These are phyloP conservation scores for Colletotrichum tabaci DNA, from an alignment of 2,329 filamentous ascomycete species.

Conservation along the genomic window DNA sequence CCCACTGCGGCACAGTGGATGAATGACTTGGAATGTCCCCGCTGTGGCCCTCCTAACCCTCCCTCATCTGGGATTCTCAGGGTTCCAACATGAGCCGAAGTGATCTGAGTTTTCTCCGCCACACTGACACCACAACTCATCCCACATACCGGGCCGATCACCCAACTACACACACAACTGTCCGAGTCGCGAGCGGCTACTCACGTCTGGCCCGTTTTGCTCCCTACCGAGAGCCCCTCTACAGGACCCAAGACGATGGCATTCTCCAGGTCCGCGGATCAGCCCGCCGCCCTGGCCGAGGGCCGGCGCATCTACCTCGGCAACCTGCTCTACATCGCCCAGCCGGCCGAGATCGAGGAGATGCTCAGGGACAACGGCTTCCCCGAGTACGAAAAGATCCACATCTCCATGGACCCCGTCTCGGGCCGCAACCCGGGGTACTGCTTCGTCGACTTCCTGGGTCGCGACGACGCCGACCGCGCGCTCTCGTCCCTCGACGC, in stretches of 20 bases:
- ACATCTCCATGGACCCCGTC: slow-evolving; percentile 79
- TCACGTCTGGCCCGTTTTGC: background rate
- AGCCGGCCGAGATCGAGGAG: slow-evolving; percentile 72
- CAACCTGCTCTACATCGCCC: slow-evolving; percentile 71
- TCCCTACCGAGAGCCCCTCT: too few relatives aligned
- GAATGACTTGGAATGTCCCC: background rate
- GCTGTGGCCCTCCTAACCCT: background rate
- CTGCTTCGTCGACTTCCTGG: slow-evolving; percentile 79
- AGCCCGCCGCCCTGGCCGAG: slow-evolving; percentile 40
- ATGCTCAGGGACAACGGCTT: slow-evolving; percentile 62
- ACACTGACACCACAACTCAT: background rate
- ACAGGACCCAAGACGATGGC: background rate
- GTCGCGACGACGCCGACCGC: slow-evolving; percentile 68
- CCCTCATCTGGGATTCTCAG: background rate
- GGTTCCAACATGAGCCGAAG: background rate
- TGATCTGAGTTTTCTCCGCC: background rate
- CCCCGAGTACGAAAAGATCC: slow-evolving; percentile 66
- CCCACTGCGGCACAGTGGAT: background rate
- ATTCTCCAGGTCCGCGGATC: background rate
- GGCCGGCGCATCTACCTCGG: slow-evolving; percentile 72
- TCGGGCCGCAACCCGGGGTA: slow-evolving; percentile 80
- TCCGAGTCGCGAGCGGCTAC: background rate
- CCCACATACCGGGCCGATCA: too few relatives aligned
- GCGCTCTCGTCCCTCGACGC: slow-evolving; percentile 71
- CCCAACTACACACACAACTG: background rate